Evolutionary conservation across 306 rosid genomes (phyloP).

Genomic region (Sindora glabra): DNA sequence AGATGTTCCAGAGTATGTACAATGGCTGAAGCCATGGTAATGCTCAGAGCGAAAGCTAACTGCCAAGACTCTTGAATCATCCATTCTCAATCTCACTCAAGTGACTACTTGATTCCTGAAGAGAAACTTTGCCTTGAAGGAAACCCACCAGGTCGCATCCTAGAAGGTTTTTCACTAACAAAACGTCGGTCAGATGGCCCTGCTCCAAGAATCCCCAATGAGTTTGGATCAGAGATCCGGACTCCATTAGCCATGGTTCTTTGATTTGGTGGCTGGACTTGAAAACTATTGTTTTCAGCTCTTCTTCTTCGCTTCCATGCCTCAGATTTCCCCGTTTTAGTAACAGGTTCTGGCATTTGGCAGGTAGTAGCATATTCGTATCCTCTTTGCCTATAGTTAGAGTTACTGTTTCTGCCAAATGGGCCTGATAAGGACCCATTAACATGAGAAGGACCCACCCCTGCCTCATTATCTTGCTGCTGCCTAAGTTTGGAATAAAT

Average conservation of each 20-base stretch:
- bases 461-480: constrained; percentile 70
- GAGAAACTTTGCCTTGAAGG: constrained; percentile 62
- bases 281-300: constrained; percentile 54
- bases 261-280: constrained; percentile 51
- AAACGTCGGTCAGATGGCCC: constrained; percentile 80
- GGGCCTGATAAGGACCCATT: constrained; percentile 57
- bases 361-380: constrained; percentile 30
- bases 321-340: constrained; percentile 60
- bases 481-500: constrained; percentile 80
- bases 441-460: constrained; percentile 60
- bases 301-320: constrained; percentile 91
- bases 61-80: constrained; percentile 36
- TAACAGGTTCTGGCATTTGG: constrained; percentile 55
- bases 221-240: constrained; percentile 56
- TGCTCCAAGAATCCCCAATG: constrained; percentile 95
- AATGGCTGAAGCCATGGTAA: constrained; percentile 39
- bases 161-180: constrained; percentile 51
- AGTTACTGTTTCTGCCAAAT: constrained; percentile 51
- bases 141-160: constrained; percentile 57
- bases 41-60: constrained; percentile 27
- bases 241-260: constrained; percentile 47
- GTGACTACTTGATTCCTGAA: constrained; percentile 39
- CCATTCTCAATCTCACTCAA: constrained; percentile 23
- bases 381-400: constrained; percentile 48
- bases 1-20: constrained; percentile 55